phyloP scores from a whole-genome alignment of 306 rosid genomes.

The Biancaea sappan region DNA sequence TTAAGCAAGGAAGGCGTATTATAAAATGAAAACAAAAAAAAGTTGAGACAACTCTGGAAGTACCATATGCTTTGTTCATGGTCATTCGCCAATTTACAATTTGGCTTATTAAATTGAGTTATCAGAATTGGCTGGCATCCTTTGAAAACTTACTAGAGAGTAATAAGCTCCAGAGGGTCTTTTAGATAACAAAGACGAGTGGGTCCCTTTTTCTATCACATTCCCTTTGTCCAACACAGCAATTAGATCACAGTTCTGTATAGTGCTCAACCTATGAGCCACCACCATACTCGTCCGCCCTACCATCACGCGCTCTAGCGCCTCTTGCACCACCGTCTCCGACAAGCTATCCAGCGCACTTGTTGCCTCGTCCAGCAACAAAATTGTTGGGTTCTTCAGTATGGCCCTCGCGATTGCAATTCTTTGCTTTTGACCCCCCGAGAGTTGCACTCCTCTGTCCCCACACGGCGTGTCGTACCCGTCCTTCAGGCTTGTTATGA shows the following conservation, averaged over 20 bases:
- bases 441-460: slow-evolving; percentile 48
- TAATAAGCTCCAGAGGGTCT: slow-evolving; percentile 52
- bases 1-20: neutral
- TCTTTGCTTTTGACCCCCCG: slow-evolving; percentile 67
- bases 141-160: slow-evolving; percentile 44
- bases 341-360: slow-evolving; percentile 58
- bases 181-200: slow-evolving; percentile 44
- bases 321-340: slow-evolving; percentile 52
- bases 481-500: slow-evolving; percentile 42
- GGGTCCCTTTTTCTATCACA: slow-evolving; percentile 54
- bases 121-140: neutral
- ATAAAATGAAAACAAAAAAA: neutral
- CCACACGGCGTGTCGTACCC: slow-evolving; percentile 58
- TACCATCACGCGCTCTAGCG: slow-evolving; percentile 41
- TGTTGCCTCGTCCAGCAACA: slow-evolving; percentile 61
- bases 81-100: neutral
- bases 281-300: slow-evolving; percentile 61
- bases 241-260: slow-evolving; percentile 46
- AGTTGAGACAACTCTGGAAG: neutral
- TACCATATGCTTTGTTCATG: neutral
- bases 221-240: slow-evolving; percentile 49
- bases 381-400: slow-evolving; percentile 46
- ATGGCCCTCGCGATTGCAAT: slow-evolving; percentile 65
- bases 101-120: neutral
- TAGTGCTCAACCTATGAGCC: slow-evolving; percentile 61